Evolutionary conservation across 805 yeast genomes (phyloP).

Genomic region (Yarrowia sp.): DNA sequence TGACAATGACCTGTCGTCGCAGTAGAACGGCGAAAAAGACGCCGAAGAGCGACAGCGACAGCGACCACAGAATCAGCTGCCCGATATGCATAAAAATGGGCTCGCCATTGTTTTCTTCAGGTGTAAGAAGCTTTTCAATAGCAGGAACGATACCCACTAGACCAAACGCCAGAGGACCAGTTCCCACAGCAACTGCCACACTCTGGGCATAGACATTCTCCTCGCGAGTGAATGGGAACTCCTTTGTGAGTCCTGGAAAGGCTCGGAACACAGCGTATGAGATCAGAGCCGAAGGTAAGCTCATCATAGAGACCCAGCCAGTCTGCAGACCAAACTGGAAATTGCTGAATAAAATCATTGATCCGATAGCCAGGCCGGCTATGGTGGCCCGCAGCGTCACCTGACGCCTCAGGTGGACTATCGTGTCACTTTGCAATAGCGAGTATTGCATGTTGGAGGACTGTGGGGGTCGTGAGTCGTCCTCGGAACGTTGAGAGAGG

Average conservation of each 20-base stretch:
- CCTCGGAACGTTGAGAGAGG: slow-evolving; percentile 16
- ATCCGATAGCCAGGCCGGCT: slow-evolving; percentile 84
- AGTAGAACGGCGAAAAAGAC: slow-evolving; percentile 93
- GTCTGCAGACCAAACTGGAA: slow-evolving; percentile 97
- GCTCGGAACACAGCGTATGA: slow-evolving; percentile 84
- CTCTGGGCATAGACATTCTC: slow-evolving; percentile 93
- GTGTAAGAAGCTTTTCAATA: slow-evolving; percentile 81
- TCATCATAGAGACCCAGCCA: slow-evolving; percentile 99
- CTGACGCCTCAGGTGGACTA: slow-evolving; percentile 42
- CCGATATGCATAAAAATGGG: slow-evolving; percentile 52
- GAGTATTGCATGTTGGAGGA: slow-evolving; percentile 18
- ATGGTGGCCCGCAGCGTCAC: slow-evolving; percentile 74
- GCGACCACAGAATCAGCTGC: slow-evolving; percentile 79
- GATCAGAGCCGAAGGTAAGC: slow-evolving; percentile 87
- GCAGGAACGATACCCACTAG: slow-evolving; percentile 96
- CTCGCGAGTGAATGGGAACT: slow-evolving; percentile 74
- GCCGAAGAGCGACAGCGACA: slow-evolving; percentile 90
- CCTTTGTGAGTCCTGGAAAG: slow-evolving; percentile 49
- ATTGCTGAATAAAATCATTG: slow-evolving; percentile 83
- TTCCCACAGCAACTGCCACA: slow-evolving; percentile 95
- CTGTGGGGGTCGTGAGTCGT: not conserved
- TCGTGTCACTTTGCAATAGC: slow-evolving; percentile 19
- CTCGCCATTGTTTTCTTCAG: slow-evolving; percentile 60
- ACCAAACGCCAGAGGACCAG: slow-evolving; percentile 96
- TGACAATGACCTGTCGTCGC: slow-evolving; percentile 83